Base-by-base conservation (phyloP, 495 filamentous ascomycete species). In the Penicillium desertorum region DNA sequence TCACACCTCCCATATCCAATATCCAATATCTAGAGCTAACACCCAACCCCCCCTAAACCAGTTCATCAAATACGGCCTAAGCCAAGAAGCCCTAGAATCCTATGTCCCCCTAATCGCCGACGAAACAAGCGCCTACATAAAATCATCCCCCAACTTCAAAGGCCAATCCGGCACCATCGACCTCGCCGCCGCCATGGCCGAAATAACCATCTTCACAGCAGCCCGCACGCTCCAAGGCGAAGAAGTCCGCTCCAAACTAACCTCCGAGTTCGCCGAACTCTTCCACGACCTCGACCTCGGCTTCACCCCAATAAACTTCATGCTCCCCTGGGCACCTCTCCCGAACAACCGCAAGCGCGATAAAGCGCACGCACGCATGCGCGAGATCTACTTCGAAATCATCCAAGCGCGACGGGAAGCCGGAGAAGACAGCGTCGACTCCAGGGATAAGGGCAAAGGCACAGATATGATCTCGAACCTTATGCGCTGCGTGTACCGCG, bases 61-160 rank as follows among this genome's bases (percentile, higher is more conserved):
- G 87, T 92, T 95, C 70, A 86, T 93, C 82, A 93, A 95, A 71
- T 81, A 90, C 65, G 90, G 89, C 44, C 85, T 95, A 46, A 90
- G 89, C 29, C 84, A 83, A 39, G 79, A 86, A 54, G 88, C 89
- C 34, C 88, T 95, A 69, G 82, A 83, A 58, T 82, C 83, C 25
- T 91, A 93, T 62, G 89, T 92, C 3, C 86, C 85, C 48, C 81
- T 92, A 47, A 92, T 95, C 65, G 81, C 83, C 61, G 80, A 86
- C 58, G 90, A 95, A 71, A 86, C 91, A 39, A 73, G 80, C 23
- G 81, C 79, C 69, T 91, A 86, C 72, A 67, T 91, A 70, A 86
- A 87, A 69, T 71, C 76, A 44, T 83, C 77, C 45, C 66, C 84
- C 9, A 78, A 79, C 19, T 91, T 94, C 78, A 84, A 88, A 73